Evolutionary conservation across 176 grass and related monocot genomes (phyloP).

Genomic region (Cocos nucifera): DNA sequence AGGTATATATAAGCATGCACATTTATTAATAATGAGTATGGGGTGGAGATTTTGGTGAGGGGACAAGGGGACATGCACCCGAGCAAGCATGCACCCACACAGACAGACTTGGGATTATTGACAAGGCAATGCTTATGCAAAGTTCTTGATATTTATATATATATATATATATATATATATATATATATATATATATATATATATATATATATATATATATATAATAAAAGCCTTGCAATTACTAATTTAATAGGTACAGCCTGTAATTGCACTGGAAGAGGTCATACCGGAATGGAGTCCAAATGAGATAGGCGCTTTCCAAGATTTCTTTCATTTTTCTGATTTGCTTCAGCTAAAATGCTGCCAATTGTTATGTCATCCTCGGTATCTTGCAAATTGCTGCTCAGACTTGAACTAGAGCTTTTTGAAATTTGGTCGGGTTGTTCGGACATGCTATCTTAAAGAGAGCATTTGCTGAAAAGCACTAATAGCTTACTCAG

Average conservation of each 20-base stretch:
- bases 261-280: neutral
- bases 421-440: slow-evolving; percentile 72
- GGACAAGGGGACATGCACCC: no score
- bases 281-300: slow-evolving; percentile 88
- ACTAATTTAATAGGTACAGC: neutral
- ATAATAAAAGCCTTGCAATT: neutral
- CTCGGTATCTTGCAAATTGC: slow-evolving; percentile 59
- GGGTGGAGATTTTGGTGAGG: no score
- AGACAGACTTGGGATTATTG: no score
- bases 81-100: no score
- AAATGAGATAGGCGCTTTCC: slow-evolving; percentile 89
- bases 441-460: slow-evolving; percentile 68
- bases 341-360: slow-evolving; percentile 71
- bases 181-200: no score
- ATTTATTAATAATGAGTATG: no score
- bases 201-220: no score
- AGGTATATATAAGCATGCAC: no score
- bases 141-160: no score
- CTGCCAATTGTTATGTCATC: slow-evolving; percentile 66
- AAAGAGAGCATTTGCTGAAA: slow-evolving; percentile 23
- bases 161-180: no score
- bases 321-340: slow-evolving; percentile 47
- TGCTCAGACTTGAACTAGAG: slow-evolving; percentile 85
- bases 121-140: no score
- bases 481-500: slow-evolving; percentile 5